A percentile compares a stretch with the other conserved stretches of the same genome.
phyloP scores from a whole-genome alignment of 148 eudicot species.

The Cornus controversa region DNA sequence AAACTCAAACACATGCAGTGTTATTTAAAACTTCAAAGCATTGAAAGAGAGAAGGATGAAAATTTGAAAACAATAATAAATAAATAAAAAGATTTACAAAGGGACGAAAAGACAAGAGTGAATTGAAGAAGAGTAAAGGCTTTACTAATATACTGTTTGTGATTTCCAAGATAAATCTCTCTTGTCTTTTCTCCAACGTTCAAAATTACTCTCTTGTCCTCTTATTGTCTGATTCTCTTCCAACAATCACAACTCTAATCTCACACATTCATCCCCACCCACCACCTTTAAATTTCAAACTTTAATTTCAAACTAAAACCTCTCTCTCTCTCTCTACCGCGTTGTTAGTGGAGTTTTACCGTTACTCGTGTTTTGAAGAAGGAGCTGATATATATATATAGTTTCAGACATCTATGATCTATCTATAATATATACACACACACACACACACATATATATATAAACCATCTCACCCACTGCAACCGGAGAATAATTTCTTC shows the following conservation, averaged over 20 bases:
- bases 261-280: neutral
- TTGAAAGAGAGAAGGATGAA: too few species aligned
- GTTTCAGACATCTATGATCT: neutral
- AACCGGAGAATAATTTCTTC: neutral
- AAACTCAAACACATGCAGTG: neutral
- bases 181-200: neutral
- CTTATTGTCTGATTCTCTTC: neutral
- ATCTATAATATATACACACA: neutral
- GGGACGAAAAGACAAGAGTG: neutral
- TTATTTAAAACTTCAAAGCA: neutral
- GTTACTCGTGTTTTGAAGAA: neutral
- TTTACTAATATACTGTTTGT: neutral
- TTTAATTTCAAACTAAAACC: neutral
- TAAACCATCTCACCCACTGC: neutral
- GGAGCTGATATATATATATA: neutral
- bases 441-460: too few species aligned
- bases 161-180: neutral
- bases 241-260: neutral
- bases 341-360: neutral
- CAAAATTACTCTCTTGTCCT: neutral
- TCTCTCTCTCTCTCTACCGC: neutral
- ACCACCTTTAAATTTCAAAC: slow-evolving; percentile 4
- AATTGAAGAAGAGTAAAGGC: neutral
- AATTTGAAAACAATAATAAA: too few species aligned
- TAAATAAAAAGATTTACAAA: neutral